Conservation (phyloP, 2,329 filamentous ascomycete species). For the Phyllosticta capitalensis region DNA sequence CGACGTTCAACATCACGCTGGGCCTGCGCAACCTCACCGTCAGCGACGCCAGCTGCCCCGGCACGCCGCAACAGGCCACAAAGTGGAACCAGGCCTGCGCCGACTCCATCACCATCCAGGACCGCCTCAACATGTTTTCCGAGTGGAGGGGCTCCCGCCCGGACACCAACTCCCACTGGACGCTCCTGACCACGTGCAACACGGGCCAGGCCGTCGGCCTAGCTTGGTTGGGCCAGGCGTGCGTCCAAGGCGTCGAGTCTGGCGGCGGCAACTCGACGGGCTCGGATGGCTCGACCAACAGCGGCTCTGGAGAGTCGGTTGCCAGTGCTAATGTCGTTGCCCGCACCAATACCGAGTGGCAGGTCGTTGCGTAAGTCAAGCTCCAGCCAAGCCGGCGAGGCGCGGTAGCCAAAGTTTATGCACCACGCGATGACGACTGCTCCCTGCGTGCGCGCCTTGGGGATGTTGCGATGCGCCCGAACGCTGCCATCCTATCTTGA, state of each 20-base stretch:
- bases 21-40: constrained; percentile 81
- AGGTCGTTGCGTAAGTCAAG: constrained; percentile 63
- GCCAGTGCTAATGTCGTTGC: constrained; percentile 85
- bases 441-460: no score
- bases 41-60: constrained; percentile 64
- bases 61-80: constrained; percentile 53
- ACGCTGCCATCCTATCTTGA: no score
- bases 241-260: constrained; percentile 48
- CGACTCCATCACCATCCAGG: constrained; percentile 52
- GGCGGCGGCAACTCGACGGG: constrained; percentile 32
- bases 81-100: constrained; percentile 79
- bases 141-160: constrained; percentile 68
- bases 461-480: no score
- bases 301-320: constrained; percentile 51
- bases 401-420: no score
- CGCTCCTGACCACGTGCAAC: constrained; percentile 69
- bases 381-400: not conserved
- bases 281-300: not conserved
- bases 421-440: no score
- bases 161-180: constrained; percentile 91
- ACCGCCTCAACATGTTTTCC: constrained; percentile 80
- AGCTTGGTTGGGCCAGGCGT: constrained; percentile 87
- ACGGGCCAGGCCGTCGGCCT: constrained; percentile 80
- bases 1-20: constrained; percentile 87
- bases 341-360: constrained; percentile 77